phyloP scores from a whole-genome alignment of 306 rosid genomes.

The Quercus aquifolioides region DNA sequence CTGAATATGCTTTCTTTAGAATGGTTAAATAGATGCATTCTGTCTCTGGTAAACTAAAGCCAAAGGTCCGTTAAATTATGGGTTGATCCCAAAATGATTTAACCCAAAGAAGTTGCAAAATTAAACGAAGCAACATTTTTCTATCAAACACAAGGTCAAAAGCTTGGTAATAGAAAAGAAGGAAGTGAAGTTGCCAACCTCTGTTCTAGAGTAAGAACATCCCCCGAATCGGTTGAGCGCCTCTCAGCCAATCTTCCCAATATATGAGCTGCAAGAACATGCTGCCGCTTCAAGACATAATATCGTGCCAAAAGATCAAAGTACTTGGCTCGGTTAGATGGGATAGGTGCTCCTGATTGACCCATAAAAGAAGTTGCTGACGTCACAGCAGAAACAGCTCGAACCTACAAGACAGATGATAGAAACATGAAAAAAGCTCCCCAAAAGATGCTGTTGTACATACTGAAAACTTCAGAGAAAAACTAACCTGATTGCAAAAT shows the following conservation, averaged over 20 bases:
- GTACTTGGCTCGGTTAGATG: constrained; percentile 66
- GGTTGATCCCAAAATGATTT: background rate
- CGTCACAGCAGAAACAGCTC: constrained; percentile 55
- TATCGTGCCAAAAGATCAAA: constrained; percentile 91
- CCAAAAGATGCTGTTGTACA: constrained; percentile 7
- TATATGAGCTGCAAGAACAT: constrained; percentile 90
- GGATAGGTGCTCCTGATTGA: constrained; percentile 57
- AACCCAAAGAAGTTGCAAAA: constrained; percentile 19
- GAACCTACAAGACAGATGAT: constrained; percentile 52
- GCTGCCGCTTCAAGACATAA: constrained; percentile 86
- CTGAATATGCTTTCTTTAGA: background rate
- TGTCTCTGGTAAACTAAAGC: background rate
- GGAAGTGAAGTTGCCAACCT: constrained; percentile 43
- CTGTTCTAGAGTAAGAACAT: constrained; percentile 72
- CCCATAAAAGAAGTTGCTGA: constrained; percentile 58
- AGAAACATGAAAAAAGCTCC: constrained; percentile 17
- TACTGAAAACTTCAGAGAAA: background rate
- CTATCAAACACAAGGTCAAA: constrained; percentile 8
- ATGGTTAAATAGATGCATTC: background rate
- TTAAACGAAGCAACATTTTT: constrained; percentile 7
- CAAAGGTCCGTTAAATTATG: background rate
- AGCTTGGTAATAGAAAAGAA: constrained; percentile 4
- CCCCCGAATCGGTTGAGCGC: constrained; percentile 60
- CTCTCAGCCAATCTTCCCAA: constrained; percentile 81
- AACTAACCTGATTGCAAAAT: constrained; percentile 14